These are phyloP conservation scores for Plasmodium gallinaceum DNA, from an alignment of 169 alveolate genomes.

Conservation along the genomic window DNA sequence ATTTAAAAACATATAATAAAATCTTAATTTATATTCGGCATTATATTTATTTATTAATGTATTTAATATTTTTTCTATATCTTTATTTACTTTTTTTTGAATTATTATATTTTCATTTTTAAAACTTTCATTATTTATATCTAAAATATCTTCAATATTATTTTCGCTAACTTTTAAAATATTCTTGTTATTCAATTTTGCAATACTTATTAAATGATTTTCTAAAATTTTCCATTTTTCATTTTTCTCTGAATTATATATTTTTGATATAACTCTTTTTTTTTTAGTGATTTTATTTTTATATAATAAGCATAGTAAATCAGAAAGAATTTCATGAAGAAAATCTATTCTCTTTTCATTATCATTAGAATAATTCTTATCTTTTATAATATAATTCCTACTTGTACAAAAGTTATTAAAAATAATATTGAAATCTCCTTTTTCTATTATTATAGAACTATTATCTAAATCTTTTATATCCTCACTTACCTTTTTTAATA, in stretches of 20 bases:
- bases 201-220: constrained; percentile 18
- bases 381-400: constrained; percentile 40
- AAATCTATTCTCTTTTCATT: constrained; percentile 46
- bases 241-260: neutral
- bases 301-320: constrained; percentile 36
- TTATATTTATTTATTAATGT: constrained; percentile 31
- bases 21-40: constrained; percentile 49
- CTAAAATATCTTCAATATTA: constrained; percentile 6
- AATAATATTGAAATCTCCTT: constrained; percentile 5
- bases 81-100: constrained; percentile 17
- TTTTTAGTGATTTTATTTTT: neutral
- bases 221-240: constrained; percentile 2
- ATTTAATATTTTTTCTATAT: constrained; percentile 16
- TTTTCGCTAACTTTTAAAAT: constrained; percentile 10
- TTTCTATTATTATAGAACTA: constrained; percentile 4
- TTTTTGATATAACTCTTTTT: constrained; percentile 16
- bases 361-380: constrained; percentile 32
- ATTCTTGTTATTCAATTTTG: neutral
- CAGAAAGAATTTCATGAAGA: constrained; percentile 46
- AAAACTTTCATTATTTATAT: neutral
- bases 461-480: constrained; percentile 63
- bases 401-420: constrained; percentile 19
- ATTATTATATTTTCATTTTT: constrained; percentile 58
- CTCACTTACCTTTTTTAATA: constrained; percentile 22
- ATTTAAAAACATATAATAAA: constrained; percentile 53